phyloP scores from a whole-genome alignment of 768 basidiomycete genomes.

The Phanerochaete carnosa region DNA sequence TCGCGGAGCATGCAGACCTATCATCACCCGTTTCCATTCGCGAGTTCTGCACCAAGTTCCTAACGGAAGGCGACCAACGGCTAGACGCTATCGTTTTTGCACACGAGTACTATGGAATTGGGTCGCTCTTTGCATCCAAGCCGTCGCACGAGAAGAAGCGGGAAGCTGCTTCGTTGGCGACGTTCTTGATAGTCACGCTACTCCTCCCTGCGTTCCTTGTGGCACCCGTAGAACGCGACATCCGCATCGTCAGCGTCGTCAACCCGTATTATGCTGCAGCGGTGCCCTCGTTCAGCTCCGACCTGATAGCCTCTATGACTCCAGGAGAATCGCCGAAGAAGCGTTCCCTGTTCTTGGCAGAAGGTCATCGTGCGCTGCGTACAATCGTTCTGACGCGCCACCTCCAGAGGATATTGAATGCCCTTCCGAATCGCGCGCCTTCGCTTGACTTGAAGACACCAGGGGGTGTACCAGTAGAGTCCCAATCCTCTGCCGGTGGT shows the following conservation, averaged over 20 bases:
- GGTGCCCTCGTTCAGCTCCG: conserved; percentile 37
- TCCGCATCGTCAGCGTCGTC: conserved; percentile 83
- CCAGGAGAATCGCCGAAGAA: conserved; percentile 4
- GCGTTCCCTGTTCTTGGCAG: conserved; percentile 41
- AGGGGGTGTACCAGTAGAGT: conserved; percentile 15
- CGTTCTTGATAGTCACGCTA: conserved; percentile 76
- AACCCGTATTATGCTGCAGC: conserved; percentile 91
- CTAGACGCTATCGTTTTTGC: conserved; percentile 78
- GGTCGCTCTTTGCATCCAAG: conserved; percentile 36
- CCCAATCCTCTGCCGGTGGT: neutral
- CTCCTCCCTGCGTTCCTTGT: conserved; percentile 78
- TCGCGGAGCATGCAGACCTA: conserved; percentile 76
- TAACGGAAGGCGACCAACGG: conserved; percentile 59
- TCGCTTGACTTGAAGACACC: conserved; percentile 1
- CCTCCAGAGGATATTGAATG: conserved; percentile 81
- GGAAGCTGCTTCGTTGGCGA: conserved; percentile 54
- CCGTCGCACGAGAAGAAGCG: conserved; percentile 32
- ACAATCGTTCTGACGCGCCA: conserved; percentile 67
- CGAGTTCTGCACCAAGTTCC: conserved; percentile 65
- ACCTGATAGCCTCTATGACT: conserved; percentile 23
- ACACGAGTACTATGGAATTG: conserved; percentile 73
- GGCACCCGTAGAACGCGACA: conserved; percentile 83
- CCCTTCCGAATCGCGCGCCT: conserved; percentile 63
- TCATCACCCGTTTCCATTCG: conserved; percentile 63
- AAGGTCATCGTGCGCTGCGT: conserved; percentile 65